Conservation (phyloP, 2,329 filamentous ascomycete genomes). For the Beauveria australis region DNA sequence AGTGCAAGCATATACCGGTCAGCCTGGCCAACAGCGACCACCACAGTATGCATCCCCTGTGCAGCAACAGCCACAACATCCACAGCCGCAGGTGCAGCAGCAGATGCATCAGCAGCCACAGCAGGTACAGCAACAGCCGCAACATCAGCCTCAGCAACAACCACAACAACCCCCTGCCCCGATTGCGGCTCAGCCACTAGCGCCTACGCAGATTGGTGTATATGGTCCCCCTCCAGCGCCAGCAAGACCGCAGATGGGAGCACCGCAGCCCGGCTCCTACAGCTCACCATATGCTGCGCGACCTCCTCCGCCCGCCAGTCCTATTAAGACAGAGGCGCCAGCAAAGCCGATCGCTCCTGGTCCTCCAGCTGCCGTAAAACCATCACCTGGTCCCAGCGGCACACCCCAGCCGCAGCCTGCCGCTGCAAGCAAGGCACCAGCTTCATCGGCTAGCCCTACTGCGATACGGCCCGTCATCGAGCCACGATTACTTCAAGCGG, state of each 20-base stretch:
- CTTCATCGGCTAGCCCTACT: slow-evolving; percentile 20
- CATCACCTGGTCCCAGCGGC: slow-evolving; percentile 4
- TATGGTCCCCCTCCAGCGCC: slow-evolving; percentile 29
- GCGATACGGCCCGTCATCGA: slow-evolving; percentile 32
- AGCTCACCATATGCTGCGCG: slow-evolving; percentile 30
- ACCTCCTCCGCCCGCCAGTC: slow-evolving; percentile 17
- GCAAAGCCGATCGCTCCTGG: slow-evolving; percentile 11
- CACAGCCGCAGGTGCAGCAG: slow-evolving; percentile 17
- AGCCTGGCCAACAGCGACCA: slow-evolving; percentile 14
- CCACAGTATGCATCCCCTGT: slow-evolving; percentile 5
- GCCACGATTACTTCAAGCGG: slow-evolving; percentile 32
- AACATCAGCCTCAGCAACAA: not conserved
- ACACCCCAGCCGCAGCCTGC: slow-evolving; percentile 12
- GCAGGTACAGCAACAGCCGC: slow-evolving; percentile 15
- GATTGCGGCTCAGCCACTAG: not conserved
- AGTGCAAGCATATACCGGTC: slow-evolving; percentile 22
- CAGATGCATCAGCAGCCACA: not conserved
- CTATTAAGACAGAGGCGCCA: slow-evolving; percentile 6
- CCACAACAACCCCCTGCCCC: slow-evolving; percentile 23
- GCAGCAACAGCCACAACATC: slow-evolving; percentile 18
- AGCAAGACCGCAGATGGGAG: slow-evolving; percentile 24
- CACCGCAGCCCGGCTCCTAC: slow-evolving; percentile 25
- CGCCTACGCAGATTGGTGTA: slow-evolving; percentile 22
- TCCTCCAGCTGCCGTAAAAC: not conserved
- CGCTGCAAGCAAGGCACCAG: slow-evolving; percentile 17